Percentiles rank a stretch among this genome's conserved stretches.
These are phyloP conservation scores for Barbatosphaeria neglecta DNA, from an alignment of 495 filamentous ascomycete species.

Conservation along the genomic window DNA sequence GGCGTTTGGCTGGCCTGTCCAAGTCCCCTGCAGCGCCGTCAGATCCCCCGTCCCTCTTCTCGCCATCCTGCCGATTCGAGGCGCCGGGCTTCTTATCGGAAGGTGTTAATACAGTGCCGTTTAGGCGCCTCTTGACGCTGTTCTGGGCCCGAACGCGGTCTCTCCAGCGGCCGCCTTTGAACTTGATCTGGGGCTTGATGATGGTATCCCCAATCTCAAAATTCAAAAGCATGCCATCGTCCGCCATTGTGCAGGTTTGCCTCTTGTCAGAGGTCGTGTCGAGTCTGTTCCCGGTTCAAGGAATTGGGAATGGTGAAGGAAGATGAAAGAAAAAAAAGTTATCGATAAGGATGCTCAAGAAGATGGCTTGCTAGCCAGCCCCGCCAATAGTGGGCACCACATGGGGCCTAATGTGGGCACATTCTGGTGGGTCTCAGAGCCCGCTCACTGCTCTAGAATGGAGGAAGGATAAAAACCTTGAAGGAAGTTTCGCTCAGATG, in stretches of 20 bases:
- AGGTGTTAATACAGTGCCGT: slow-evolving; percentile 1
- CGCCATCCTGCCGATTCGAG: slow-evolving; percentile 1
- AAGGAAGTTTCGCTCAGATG: too few species aligned
- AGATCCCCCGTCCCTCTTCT: slow-evolving; percentile 3
- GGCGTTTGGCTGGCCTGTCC: slow-evolving; percentile 26
- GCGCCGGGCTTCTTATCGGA: slow-evolving; percentile 1
- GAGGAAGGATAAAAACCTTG: too few species aligned
- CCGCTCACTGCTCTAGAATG: too few species aligned
- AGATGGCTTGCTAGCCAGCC: too few species aligned
- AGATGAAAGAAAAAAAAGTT: not conserved
- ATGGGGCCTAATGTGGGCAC: too few species aligned
- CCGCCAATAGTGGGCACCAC: too few species aligned
- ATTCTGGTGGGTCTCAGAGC: too few species aligned
- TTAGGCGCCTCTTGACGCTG: slow-evolving; percentile 33
- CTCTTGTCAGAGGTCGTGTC: not conserved
- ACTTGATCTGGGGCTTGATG: slow-evolving; percentile 49
- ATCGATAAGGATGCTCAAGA: not conserved
- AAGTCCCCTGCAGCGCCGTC: slow-evolving; percentile 9
- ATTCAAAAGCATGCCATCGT: slow-evolving; percentile 92
- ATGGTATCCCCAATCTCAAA: slow-evolving; percentile 61
- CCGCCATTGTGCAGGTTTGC: slow-evolving; percentile 53
- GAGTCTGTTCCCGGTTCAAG: not conserved
- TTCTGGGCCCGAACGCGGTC: slow-evolving; percentile 76
- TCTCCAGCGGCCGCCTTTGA: slow-evolving; percentile 85
- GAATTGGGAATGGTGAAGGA: not conserved